A percentile compares a stretch with the other conserved stretches of the same genome.
Evolutionary conservation across 2,329 filamentous ascomycete genomes (phyloP).

Genomic region (Fusarium verticillioides): DNA sequence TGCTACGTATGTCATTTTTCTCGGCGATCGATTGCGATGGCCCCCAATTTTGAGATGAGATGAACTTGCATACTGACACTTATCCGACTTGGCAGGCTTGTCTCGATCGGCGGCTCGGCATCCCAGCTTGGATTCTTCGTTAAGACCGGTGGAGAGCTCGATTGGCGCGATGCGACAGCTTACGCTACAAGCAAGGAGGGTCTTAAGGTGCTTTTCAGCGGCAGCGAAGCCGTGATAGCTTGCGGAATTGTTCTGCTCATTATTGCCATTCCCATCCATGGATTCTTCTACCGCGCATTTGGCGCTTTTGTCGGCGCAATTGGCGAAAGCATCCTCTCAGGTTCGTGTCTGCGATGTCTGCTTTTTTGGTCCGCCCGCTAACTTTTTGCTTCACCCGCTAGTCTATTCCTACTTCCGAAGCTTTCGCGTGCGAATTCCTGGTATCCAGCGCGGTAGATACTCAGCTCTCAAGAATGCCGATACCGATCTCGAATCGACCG

Average conservation of each 20-base stretch:
- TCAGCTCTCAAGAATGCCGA: conserved; percentile 29
- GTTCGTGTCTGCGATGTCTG: conserved; percentile 2
- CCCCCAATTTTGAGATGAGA: not conserved
- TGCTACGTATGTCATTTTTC: conserved; percentile 41
- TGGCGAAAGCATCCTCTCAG: conserved; percentile 29
- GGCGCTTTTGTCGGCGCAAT: conserved; percentile 35
- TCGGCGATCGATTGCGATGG: not conserved
- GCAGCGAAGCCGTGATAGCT: conserved; percentile 43
- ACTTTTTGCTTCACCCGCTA: not conserved
- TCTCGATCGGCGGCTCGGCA: conserved; percentile 44
- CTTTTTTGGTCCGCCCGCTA: not conserved
- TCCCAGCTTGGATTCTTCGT: conserved; percentile 49
- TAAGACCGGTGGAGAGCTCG: conserved; percentile 48
- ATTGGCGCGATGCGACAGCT: conserved; percentile 47
- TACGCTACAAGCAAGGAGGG: conserved; percentile 47
- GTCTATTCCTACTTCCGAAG: conserved; percentile 30
- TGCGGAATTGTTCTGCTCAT: conserved; percentile 38
- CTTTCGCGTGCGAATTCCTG: conserved; percentile 30
- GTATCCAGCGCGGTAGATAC: conserved; percentile 32
- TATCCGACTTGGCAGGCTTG: conserved; percentile 28
- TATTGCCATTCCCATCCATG: conserved; percentile 40
- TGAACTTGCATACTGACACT: conserved; percentile 15
- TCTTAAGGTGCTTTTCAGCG: conserved; percentile 48
- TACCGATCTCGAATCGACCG: conserved; percentile 32
- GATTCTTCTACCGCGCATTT: conserved; percentile 38